phyloP scores from a whole-genome alignment of 2,329 filamentous ascomycete genomes.

The Botrytis deweyae region DNA sequence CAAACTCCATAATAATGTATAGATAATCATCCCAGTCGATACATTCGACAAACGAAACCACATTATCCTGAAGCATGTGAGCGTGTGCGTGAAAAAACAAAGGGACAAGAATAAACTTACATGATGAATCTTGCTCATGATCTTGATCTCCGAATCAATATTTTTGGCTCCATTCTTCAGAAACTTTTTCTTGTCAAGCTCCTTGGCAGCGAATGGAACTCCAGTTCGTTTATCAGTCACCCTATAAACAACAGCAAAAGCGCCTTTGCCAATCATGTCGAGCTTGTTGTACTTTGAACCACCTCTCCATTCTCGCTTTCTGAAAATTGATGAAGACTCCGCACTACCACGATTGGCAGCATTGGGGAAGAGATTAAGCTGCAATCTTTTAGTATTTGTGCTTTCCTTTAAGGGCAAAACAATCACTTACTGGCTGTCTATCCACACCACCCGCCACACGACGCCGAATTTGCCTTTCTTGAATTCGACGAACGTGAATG shows the following conservation, averaged over 20 bases:
- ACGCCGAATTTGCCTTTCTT: slow-evolving; percentile 20
- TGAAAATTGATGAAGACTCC: slow-evolving; percentile 27
- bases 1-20: slow-evolving; percentile 97
- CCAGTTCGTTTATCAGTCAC: slow-evolving; percentile 84
- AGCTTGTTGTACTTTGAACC: slow-evolving; percentile 82
- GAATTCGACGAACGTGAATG: slow-evolving; percentile 10
- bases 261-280: slow-evolving; percentile 81
- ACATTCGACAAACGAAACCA: slow-evolving; percentile 89
- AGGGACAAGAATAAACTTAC: slow-evolving; percentile 50
- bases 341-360: slow-evolving; percentile 31
- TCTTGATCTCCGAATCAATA: slow-evolving; percentile 94
- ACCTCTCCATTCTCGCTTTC: slow-evolving; percentile 70
- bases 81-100: neutral
- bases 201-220: slow-evolving; percentile 83
- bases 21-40: slow-evolving; percentile 77
- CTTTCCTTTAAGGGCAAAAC: neutral
- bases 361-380: slow-evolving; percentile 37
- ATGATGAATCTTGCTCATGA: slow-evolving; percentile 84
- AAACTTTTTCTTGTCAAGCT: slow-evolving; percentile 88
- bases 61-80: slow-evolving; percentile 51
- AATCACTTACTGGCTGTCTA: slow-evolving; percentile 32
- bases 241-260: slow-evolving; percentile 92
- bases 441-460: slow-evolving; percentile 18
- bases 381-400: slow-evolving; percentile 22
- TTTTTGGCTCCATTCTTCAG: slow-evolving; percentile 87